Conservation (phyloP, 768 basidiomycete species). For the Boletus pseudo-olivaceus region DNA sequence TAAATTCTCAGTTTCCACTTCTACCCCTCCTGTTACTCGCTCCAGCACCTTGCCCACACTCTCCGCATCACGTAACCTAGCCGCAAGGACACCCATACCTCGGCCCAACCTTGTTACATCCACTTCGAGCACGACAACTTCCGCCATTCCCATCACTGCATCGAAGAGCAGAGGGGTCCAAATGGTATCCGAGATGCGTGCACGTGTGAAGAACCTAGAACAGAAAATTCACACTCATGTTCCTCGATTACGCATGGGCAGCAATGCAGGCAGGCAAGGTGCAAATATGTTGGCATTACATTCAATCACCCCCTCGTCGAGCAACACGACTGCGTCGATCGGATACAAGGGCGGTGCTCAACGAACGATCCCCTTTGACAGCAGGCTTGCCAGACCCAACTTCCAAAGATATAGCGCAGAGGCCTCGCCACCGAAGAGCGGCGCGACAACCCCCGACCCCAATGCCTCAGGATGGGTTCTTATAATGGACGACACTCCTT, state of each 20-base stretch:
- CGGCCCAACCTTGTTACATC: constrained; percentile 40
- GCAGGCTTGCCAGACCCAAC: constrained; percentile 20
- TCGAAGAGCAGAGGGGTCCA: constrained; percentile 81
- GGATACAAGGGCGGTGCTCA: constrained; percentile 13
- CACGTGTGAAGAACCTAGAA: constrained; percentile 75
- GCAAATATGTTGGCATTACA: constrained; percentile 36
- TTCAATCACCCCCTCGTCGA: constrained; percentile 33
- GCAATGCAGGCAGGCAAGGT: constrained; percentile 56
- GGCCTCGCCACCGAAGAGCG: constrained; percentile 39
- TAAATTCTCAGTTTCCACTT: constrained; percentile 38
- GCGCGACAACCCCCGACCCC: constrained; percentile 40
- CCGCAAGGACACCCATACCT: constrained; percentile 43
- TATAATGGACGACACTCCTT: constrained; percentile 84
- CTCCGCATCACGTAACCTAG: constrained; percentile 42
- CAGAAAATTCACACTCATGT: constrained; percentile 87
- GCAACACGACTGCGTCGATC: constrained; percentile 37
- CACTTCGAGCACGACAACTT: constrained; percentile 34
- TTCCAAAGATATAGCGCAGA: constrained; percentile 45
- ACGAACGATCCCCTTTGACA: constrained; percentile 19
- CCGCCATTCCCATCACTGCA: constrained; percentile 38
- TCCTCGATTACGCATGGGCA: constrained; percentile 78
- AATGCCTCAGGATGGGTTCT: constrained; percentile 83
- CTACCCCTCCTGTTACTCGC: constrained; percentile 51
- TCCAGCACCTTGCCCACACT: constrained; percentile 56
- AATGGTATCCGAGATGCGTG: constrained; percentile 92